phyloP scores from a whole-genome alignment of 257 asterid genomes.

The Thymus quinquecostatus region DNA sequence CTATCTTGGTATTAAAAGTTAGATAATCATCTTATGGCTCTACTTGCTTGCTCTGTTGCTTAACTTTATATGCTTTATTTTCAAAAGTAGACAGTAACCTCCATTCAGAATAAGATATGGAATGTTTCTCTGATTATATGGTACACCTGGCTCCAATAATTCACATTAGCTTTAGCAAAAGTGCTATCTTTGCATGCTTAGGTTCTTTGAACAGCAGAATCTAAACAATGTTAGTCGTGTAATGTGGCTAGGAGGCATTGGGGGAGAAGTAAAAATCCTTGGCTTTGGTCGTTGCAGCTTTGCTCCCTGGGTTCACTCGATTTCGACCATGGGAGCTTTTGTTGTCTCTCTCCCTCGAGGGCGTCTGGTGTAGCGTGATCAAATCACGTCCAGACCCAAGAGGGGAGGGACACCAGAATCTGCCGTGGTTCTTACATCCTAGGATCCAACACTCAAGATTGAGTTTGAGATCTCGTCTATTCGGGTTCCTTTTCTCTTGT shows the following conservation, averaged over 20 bases:
- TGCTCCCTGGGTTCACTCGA: slow-evolving; percentile 18
- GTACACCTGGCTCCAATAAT: slow-evolving; percentile 40
- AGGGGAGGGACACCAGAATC: slow-evolving; percentile 44
- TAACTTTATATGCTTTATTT: slow-evolving; percentile 33
- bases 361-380: slow-evolving; percentile 45
- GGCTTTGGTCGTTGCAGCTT: slow-evolving; percentile 48
- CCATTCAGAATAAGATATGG: slow-evolving; percentile 28
- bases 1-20: slow-evolving; percentile 1
- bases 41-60: slow-evolving; percentile 22
- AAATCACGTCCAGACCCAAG: slow-evolving; percentile 33
- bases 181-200: slow-evolving; percentile 21
- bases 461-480: background rate
- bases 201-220: background rate
- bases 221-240: background rate
- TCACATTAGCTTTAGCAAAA: slow-evolving; percentile 31
- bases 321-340: slow-evolving; percentile 46
- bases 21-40: slow-evolving; percentile 10
- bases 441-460: background rate
- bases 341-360: slow-evolving; percentile 66
- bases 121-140: slow-evolving; percentile 28
- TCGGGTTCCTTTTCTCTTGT: background rate
- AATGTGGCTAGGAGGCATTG: slow-evolving; percentile 45
- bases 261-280: slow-evolving; percentile 49
- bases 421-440: slow-evolving; percentile 33
- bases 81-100: slow-evolving; percentile 34